A percentile compares a stretch with the other conserved stretches of the same genome.
Conservation (phyloP, 331 rosid species). For the Spiraea crenata region DNA sequence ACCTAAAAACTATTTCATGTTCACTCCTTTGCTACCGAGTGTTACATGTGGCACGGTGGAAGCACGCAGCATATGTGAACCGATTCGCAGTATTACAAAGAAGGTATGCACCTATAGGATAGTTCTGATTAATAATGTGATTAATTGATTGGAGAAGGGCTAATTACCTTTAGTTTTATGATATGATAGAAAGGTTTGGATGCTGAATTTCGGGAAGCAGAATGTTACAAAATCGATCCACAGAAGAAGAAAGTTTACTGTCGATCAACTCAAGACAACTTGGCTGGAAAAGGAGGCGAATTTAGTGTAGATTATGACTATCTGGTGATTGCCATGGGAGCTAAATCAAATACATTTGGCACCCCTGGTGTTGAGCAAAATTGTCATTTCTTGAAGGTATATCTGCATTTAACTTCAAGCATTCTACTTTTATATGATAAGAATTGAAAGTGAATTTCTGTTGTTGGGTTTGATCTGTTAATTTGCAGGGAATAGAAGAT, state of each 20-base stretch:
- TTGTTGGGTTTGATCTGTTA: background rate
- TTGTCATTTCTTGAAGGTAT: constrained; percentile 38
- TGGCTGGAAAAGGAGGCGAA: constrained; percentile 27
- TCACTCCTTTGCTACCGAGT: constrained; percentile 41
- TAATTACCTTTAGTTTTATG: background rate
- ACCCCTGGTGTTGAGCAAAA: constrained; percentile 41
- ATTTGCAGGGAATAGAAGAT: constrained; percentile 34
- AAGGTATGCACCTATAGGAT: constrained; percentile 9
- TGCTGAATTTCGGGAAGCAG: constrained; percentile 31
- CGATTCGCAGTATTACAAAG: constrained; percentile 30
- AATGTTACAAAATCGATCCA: constrained; percentile 34
- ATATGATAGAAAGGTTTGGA: constrained; percentile 29
- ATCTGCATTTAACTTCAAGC: background rate
- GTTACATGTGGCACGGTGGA: constrained; percentile 37
- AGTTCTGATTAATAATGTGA: background rate
- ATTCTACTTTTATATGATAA: background rate
- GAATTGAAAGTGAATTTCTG: background rate
- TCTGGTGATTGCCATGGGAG: constrained; percentile 40
- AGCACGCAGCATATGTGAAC: constrained; percentile 36
- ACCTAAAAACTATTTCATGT: constrained; percentile 39
- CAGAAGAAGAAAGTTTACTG: constrained; percentile 24
- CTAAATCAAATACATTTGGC: constrained; percentile 35
- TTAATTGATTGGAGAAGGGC: background rate
- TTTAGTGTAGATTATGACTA: constrained; percentile 38
- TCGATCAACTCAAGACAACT: constrained; percentile 28